Base-by-base conservation (phyloP, 441 rosid genomes). In the Adansonia grandidieri region DNA sequence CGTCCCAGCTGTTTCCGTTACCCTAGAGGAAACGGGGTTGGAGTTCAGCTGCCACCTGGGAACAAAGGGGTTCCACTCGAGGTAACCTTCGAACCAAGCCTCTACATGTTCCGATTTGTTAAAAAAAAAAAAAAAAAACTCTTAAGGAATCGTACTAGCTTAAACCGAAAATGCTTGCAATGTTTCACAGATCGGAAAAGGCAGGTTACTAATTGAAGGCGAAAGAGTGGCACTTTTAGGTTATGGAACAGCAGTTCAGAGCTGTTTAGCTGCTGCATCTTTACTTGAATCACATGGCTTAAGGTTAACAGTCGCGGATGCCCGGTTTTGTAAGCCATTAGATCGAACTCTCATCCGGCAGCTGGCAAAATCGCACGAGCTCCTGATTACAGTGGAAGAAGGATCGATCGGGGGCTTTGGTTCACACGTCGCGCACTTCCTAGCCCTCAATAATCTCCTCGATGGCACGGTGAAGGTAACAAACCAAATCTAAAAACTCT, bases 371-470 rank as follows among this genome's bases (percentile, higher is more conserved):
- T 86, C 97, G 4, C 98, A 95, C 3, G 97, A 95, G 77, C 84
- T 91, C 0, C 77, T 95, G 73, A 89, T 95, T 42, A 95, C 98
- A 0, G 94, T 95, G 1, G 98, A 95, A 83, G 98, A 95, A 90
- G 98, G 98, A 68, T 93, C 98, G 0, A 89, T 92, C 9, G 98
- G 98, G 48, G 98, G 98, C 56, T 95, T 95, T 54, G 96, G 98
- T 66, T 95, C 98, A 74, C 98, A 93, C 9, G 98, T 95, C 0
- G 98, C 91, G 20, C 98, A 95, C 82, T 95, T 95, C 85, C 87
- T 95, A 19, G 97, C 98, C 5, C 91, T 93, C 0, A 88, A 93
- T 70, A 98, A 96, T 71, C 95, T 92, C 77, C 97, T 95, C 1
- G 98, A 93, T 53, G 98, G 98, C 74, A 86, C 88, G 14, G 86